Base-by-base conservation (phyloP, 495 filamentous ascomycete genomes). In the Daldinia bambusicola region DNA sequence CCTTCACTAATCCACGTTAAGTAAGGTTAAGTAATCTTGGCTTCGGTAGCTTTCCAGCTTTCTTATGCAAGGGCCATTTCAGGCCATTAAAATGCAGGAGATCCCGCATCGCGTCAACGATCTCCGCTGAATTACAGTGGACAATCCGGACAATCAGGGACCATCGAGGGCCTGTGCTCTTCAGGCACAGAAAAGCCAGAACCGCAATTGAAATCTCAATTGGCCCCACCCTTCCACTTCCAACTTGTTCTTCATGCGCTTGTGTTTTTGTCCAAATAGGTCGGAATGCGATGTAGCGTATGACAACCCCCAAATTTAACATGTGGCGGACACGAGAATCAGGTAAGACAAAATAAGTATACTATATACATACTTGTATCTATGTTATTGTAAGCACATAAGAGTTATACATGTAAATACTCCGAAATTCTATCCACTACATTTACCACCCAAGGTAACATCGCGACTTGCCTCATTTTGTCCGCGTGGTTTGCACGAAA, bases 21-120 rank as follows among this genome's bases (percentile, higher is more conserved):
- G 38, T 32, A 36, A 62, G 55, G 22, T 41, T 60, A 51, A 14
- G 38, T 32, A 36, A 62, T 60, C 52, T 64, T 72, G 60, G 64
- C 69, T 36, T 16, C 32, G 36, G 30, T 51, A 60, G 60, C 53
- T 64, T 67, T 20, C 43, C 43, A 48, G 43, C 36, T 41, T 68
- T 68, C 13, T 8, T 13, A 72, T 72, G 69, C 69, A 72, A 50
- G 69, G 69, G 64, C 52, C 14, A 50, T 40, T 56, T 72, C 60
- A 72, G 43, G 58, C 55, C 64, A 72, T 61, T 56, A 5, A 22
- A 53, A 51, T 66, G 61, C 61, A 68, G 65, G 70, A 65, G 61
- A 69, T 72, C 70, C 70, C 70, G 65, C 70, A 72, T 72, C 68
- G 70, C 70, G 70, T 72, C 70, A 72, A 55, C 37, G 63, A 64